phyloP scores from a whole-genome alignment of 2,329 filamentous ascomycete genomes.

The Diplocarpon mali region DNA sequence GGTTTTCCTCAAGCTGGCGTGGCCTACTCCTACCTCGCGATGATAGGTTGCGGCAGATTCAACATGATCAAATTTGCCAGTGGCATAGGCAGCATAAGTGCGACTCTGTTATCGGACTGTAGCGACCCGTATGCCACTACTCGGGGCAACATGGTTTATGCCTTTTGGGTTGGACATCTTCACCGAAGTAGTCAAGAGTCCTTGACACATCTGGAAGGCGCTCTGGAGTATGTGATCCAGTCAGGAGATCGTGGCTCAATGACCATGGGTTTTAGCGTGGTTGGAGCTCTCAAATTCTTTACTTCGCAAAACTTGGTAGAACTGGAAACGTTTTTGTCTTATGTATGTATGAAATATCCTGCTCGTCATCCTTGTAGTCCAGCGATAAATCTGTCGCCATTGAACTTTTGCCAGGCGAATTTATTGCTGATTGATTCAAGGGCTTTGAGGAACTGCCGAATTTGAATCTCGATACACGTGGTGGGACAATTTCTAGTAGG shows the following conservation, averaged over 20 bases:
- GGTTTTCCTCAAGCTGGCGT: conserved; percentile 59
- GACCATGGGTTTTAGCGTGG: conserved; percentile 59
- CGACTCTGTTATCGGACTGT: conserved; percentile 53
- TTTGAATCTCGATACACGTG: conserved; percentile 61
- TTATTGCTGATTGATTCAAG: too few species aligned
- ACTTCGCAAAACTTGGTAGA: conserved; percentile 58
- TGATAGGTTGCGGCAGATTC: conserved; percentile 58
- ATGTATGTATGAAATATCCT: conserved; percentile 37
- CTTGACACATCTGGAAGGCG: conserved; percentile 49
- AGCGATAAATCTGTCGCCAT: too few species aligned
- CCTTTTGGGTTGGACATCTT: conserved; percentile 60
- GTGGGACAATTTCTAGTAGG: conserved; percentile 51
- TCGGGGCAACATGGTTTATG: conserved; percentile 57
- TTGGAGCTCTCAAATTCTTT: conserved; percentile 57
- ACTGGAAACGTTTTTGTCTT: conserved; percentile 56
- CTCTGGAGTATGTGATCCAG: conserved; percentile 53
- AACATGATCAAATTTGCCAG: conserved; percentile 58
- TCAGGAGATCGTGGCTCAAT: conserved; percentile 62
- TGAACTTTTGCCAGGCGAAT: too few species aligned
- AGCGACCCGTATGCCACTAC: conserved; percentile 55
- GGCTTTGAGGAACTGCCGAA: conserved; percentile 52
- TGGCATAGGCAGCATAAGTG: conserved; percentile 50
- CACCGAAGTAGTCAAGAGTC: conserved; percentile 49
- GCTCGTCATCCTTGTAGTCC: too few species aligned
- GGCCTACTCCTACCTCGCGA: conserved; percentile 56